Conservation (phyloP, 2,329 filamentous ascomycete genomes). For the Aspergillus novoparasiticus region DNA sequence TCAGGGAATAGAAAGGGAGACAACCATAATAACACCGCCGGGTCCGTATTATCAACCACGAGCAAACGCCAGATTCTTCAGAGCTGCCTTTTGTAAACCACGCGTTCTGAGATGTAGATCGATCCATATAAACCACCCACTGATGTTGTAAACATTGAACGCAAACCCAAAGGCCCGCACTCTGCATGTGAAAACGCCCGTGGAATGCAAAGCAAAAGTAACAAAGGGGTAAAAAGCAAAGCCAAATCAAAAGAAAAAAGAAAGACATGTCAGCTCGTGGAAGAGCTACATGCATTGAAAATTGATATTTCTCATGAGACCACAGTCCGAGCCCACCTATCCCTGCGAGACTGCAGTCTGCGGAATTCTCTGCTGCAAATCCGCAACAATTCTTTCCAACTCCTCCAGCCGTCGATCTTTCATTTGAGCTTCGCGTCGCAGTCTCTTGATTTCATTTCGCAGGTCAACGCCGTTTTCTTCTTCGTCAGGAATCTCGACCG, state of each 20-base stretch:
- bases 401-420: constrained; percentile 48
- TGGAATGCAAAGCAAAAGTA: constrained; percentile 32
- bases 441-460: constrained; percentile 66
- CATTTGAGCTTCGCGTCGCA: constrained; percentile 67
- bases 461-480: constrained; percentile 50
- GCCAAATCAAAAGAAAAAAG: constrained; percentile 10
- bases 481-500: constrained; percentile 33
- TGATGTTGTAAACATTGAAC: constrained; percentile 23
- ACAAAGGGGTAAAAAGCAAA: constrained; percentile 4
- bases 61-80: constrained; percentile 37
- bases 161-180: constrained; percentile 23
- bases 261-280: constrained; percentile 12
- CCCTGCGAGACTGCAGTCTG: constrained; percentile 28
- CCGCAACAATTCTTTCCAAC: constrained; percentile 42
- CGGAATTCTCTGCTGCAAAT: constrained; percentile 40
- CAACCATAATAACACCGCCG: constrained; percentile 35
- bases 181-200: constrained; percentile 33
- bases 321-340: constrained; percentile 10
- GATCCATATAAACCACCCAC: constrained; percentile 26
- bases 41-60: constrained; percentile 29
- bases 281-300: constrained; percentile 6
- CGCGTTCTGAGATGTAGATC: constrained; percentile 27
- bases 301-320: constrained; percentile 9
- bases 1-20: constrained; percentile 30
- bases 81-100: constrained; percentile 21